Base-by-base conservation (phyloP, 495 filamentous ascomycete genomes). In the Chaetomium fimeti region DNA sequence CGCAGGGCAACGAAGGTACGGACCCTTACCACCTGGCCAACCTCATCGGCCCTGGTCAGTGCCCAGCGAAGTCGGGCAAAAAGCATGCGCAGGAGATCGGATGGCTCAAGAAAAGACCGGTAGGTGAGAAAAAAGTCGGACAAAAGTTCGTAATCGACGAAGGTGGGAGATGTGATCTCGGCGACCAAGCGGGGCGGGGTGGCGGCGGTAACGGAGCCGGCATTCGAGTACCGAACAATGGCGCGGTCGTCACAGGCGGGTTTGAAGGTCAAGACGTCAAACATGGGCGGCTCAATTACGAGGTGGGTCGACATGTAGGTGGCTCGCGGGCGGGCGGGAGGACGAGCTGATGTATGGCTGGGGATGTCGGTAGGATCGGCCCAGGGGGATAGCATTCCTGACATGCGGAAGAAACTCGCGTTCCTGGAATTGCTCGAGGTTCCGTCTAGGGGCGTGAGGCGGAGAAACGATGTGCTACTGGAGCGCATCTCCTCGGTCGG, bases 111-210 rank as follows among this genome's bases (percentile, higher is more conserved):
- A 70, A 96, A 99, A 8, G 87, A 83, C 27, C 94, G 91, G 68
- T 89, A 98, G 1, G 95, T 98, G 43, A 98, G 86, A 71, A 99
- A 99, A 79, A 99, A 99, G 75, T 98, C 94, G 0, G 95, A 97
- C 1, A 99, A 83, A 7, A 99, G 84, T 72, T 98, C 93, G 75
- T 99, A 99, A 74, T 99, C 94, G 65, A 99, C 85, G 74, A 98
- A 97, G 55, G 86, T 89, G 22, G 93, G 91, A 20, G 95, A 98
- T 5, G 94, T 98, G 63, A 99, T 96, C 75, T 99, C 91, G n/a
- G 93, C 93, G 52, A 99, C 91, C 40, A 99, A 85, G 15, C 95
- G 87, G 11, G 92, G 89, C 2, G 93, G 92, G 0, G 92, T 97
- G 18, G 95, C 94, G 54, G 95, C 94, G 40, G 84, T 87, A 29